Evolutionary conservation across 495 filamentous ascomycete species (phyloP), one percentile per base, ranked within the genome.

Genomic region (Glonium stellatum): DNA sequence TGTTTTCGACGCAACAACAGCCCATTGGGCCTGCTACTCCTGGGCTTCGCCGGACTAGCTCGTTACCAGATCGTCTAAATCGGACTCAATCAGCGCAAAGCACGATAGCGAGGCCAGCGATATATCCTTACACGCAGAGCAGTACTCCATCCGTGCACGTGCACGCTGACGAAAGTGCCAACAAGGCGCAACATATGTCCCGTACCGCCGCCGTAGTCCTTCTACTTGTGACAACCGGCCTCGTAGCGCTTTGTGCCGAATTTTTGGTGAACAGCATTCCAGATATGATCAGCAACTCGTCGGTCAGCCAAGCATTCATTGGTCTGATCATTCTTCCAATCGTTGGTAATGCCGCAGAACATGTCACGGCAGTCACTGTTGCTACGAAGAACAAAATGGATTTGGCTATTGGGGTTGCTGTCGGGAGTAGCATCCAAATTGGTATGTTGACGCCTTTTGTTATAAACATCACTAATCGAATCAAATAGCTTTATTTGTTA

Each of bases 301-400:
- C 74, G 23, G 73, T 95, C 54, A 86, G 83, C 63, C 81, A 92
- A 68, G 83, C 87, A 8, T 95, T 96, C 66, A 87, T 95, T 66
- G 90, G 90, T 55, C 76, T 96, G 4, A 95, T 96, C 69, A 85
- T 95, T 62, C 73, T 95, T 1, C 90, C 91, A 21, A 91, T 96
- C 60, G 89, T 96, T 11, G 89, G 90, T 57, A 96, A 96, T 64
- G 90, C 91, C 0, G 91, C 90, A 0, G 90, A 96, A 76, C 90
- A 96, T 77, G 87, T 93, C 6, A 95, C 90, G 0, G 89, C 91
- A 0, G 87, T 96, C 39, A 88, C 84, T 25, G 90, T 95, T 8
- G 90, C 91, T 5, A 80, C 82, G 62, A 96, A 95, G 78, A 95
- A 96, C 75, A 96, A 96, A 77, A 95, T 96, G 90, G 90, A 96